Base-by-base conservation (phyloP, 768 basidiomycete genomes). In the Naganishia friedmannii region DNA sequence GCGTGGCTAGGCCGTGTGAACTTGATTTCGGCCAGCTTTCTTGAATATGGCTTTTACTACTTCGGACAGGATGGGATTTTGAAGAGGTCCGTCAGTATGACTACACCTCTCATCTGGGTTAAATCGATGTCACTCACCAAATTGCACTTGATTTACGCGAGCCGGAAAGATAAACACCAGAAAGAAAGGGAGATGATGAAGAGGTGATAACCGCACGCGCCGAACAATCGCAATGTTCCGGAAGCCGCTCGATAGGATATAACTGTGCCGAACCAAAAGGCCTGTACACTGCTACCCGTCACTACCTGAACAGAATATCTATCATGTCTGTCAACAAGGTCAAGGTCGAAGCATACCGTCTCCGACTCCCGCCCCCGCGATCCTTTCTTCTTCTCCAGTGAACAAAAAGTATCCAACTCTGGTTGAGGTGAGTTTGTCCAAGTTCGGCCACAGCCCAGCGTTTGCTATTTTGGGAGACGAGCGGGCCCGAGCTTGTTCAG, bases 391-490 rank as follows among this genome's bases (percentile, higher is more conserved):
- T 26, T 13, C 48, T 51, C 48, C 48, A 21, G 48, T 23, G 48
- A 51, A 21, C 1, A 15, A 17, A 46, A 46, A 46, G 17, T 21
- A 15, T 15, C 48, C 48, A 21, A 51, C 48, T 51, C 48, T 51
- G 48, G 48, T 8, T 21, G 1, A 42, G 15, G 12, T n/a, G 1
- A 37, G 12, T 4, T 37, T 37, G 6, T 37, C 34, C n/a, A n/a
- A 37, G 34, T 37, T 37, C 12, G 3, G 48, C 48, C 48, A 51
- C 48, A 51, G 48, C 48, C 48, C 48, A 51, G 48, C 48, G 3
- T 51, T 51, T 51, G 34, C 48, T 51, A 51, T 51, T 51, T 51
- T 51, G 48, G 48, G 48, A 51, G n/a, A n/a, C n/a, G n/a, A 8
- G 48, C 23, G 48, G 42, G 42, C 15, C 42, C 42, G 42, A 37